Evolutionary conservation across 2,329 filamentous ascomycete species (phyloP).

Genomic region (Shiraia bambusicola): DNA sequence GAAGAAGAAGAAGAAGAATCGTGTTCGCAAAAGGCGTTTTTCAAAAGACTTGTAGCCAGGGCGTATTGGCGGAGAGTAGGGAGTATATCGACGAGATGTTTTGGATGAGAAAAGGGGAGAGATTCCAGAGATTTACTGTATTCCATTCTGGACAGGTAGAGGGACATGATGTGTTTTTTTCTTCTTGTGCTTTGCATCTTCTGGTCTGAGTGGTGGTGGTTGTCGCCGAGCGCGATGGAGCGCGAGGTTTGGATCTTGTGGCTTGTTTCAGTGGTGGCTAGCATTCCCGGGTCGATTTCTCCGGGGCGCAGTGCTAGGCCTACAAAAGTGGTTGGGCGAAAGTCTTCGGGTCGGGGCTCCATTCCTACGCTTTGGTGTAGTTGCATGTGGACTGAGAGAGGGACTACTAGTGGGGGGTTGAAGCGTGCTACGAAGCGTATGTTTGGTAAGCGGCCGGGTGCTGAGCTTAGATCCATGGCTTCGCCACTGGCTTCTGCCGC

Average conservation of each 20-base stretch:
- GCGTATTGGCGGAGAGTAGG: slow-evolving; percentile 73
- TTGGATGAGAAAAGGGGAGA: slow-evolving; percentile 75
- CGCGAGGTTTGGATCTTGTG: slow-evolving; percentile 57
- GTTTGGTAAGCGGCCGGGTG: slow-evolving; percentile 61
- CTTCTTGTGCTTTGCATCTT: too few relatives aligned
- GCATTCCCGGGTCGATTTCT: slow-evolving; percentile 57
- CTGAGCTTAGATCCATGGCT: slow-evolving; percentile 58
- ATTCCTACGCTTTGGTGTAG: slow-evolving; percentile 62
- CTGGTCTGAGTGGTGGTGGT: slow-evolving; percentile 29
- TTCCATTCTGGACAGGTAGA: slow-evolving; percentile 72
- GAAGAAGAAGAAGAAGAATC: too few relatives aligned
- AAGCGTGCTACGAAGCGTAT: slow-evolving; percentile 75
- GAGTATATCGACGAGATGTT: slow-evolving; percentile 73
- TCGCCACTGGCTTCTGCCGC: slow-evolving; percentile 41
- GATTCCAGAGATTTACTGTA: slow-evolving; percentile 67
- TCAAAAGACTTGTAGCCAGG: slow-evolving; percentile 65
- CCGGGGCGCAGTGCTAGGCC: slow-evolving; percentile 54
- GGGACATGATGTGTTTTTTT: slow-evolving; percentile 55
- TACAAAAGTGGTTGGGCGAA: slow-evolving; percentile 49
- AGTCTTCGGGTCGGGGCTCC: slow-evolving; percentile 58
- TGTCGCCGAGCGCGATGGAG: slow-evolving; percentile 43
- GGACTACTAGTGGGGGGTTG: slow-evolving; percentile 71
- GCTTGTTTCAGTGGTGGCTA: slow-evolving; percentile 34
- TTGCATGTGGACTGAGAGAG: slow-evolving; percentile 63
- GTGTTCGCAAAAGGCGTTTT: slow-evolving; percentile 56